Evolutionary conservation across 805 yeast genomes (phyloP).

Genomic region (Candida taoyuanica): DNA sequence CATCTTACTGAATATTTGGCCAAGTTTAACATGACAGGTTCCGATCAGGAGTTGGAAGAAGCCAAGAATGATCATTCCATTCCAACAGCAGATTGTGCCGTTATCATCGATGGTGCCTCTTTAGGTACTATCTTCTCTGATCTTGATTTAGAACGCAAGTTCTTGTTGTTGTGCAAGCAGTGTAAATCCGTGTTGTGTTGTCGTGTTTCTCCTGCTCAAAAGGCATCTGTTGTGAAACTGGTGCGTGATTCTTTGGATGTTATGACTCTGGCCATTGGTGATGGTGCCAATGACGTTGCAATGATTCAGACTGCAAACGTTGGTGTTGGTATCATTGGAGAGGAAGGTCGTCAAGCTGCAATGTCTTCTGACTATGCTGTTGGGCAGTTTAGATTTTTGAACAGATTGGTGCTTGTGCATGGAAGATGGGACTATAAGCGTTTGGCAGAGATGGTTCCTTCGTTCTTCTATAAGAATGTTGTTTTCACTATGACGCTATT

Average conservation of each 20-base stretch:
- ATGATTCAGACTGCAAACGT: conserved; percentile 88
- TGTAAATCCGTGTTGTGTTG: conserved; percentile 82
- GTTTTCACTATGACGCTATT: conserved; percentile 68
- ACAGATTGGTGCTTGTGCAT: conserved; percentile 65
- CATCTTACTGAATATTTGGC: conserved; percentile 37
- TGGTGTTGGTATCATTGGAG: conserved; percentile 89
- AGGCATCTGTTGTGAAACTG: conserved; percentile 75
- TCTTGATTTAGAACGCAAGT: conserved; percentile 46
- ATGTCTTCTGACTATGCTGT: conserved; percentile 86
- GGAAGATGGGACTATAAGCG: conserved; percentile 87
- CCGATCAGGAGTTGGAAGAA: conserved; percentile 48
- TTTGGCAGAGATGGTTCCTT: conserved; percentile 78
- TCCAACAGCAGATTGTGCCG: conserved; percentile 63
- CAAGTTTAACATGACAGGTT: conserved; percentile 55
- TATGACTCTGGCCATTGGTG: conserved; percentile 85
- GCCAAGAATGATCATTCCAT: conserved; percentile 59
- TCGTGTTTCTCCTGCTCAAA: conserved; percentile 85
- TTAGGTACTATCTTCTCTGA: conserved; percentile 47
- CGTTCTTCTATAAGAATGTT: conserved; percentile 75
- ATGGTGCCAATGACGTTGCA: conserved; percentile 86
- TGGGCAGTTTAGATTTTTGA: conserved; percentile 73
- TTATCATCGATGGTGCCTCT: conserved; percentile 80
- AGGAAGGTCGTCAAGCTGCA: conserved; percentile 85
- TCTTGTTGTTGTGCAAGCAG: conserved; percentile 68
- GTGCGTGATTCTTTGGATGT: conserved; percentile 73